Evolutionary conservation across 225 moss, liverwort and hornwort genomes (phyloP), one percentile per base, ranked within the genome.

Genomic region (Thuidium tamariscinum): DNA sequence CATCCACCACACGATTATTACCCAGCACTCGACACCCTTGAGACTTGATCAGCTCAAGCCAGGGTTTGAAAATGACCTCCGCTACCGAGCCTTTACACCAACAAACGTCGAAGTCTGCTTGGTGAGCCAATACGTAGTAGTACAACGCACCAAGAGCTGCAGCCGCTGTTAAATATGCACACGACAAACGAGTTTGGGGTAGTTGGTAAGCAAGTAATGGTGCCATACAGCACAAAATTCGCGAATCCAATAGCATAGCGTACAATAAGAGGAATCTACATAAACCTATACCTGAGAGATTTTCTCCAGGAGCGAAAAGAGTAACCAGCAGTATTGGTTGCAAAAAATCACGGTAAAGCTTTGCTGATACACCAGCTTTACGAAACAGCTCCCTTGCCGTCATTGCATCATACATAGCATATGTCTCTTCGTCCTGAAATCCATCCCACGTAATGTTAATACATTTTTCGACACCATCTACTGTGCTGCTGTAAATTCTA

Each of bases 51-150:
- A 82, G 36, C 57, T 91, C 88, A 85, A 94, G 90, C 94, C 94
- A 94, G 60, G 94, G 94, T 79, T 93, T 91, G 77, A 94, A 94
- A 56, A 94, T 93, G 59, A 83, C 74, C 91, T 94, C 94, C 68
- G 94, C 93, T 7, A 94, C 90, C 19, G 94, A 92, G 66, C 91
- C 91, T 51, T 89, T 94, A 66, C 94, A 94, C 94, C 94, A 94
- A 84, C 94, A 93, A 36, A 94, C 94, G 85, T 94, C 94, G 83
- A 94, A 94, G 78, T 94, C 94, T 75, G 94, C 91, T 88, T 94
- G 94, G 65, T 94, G 94, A 42, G 94, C 94, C 88, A 94, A 87
- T 34, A 94, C 94, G 65, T 92, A 92, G 77, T 92, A 92, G 61
- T 92, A 92, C 87, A 91, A 88, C 15, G 92, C 92, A 86, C 92